These are phyloP conservation scores for Colletotrichum zoysiae DNA, from an alignment of 2,329 filamentous ascomycete species.

Conservation along the genomic window DNA sequence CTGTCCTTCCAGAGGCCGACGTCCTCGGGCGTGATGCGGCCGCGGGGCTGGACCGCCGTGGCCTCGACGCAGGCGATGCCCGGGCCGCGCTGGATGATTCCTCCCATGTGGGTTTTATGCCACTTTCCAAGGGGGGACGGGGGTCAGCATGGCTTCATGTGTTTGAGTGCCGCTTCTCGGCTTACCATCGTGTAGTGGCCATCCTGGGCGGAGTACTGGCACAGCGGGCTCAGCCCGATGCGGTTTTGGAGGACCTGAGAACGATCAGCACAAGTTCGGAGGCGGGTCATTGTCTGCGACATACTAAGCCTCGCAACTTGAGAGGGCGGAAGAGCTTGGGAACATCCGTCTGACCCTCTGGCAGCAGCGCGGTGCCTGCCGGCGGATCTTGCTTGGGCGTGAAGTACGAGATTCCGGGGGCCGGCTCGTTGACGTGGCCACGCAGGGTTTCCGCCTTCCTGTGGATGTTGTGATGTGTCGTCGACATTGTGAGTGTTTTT, in stretches of 20 bases:
- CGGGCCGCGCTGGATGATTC: constrained; percentile 57
- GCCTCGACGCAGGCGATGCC: constrained; percentile 77
- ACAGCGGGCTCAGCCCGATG: constrained; percentile 61
- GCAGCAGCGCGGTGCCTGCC: constrained; percentile 7
- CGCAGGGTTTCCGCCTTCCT: background rate
- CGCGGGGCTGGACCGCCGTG: constrained; percentile 74
- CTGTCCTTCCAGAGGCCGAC: constrained; percentile 77
- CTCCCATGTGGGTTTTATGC: constrained; percentile 57
- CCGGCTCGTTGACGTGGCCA: background rate
- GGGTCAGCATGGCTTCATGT: background rate
- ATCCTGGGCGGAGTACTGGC: constrained; percentile 57
- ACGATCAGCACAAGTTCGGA: background rate
- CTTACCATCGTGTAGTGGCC: constrained; percentile 44
- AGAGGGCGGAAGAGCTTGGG: constrained; percentile 57
- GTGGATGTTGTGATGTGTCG: constrained; percentile 6
- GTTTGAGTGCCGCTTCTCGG: background rate
- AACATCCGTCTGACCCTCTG: background rate
- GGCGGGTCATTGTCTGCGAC: constrained; percentile 45
- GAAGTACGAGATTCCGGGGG: constrained; percentile 5
- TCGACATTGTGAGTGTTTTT: background rate
- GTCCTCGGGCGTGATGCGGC: constrained; percentile 79
- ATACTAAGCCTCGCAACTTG: constrained; percentile 55
- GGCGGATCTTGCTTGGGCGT: constrained; percentile 9
- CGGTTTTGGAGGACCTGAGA: constrained; percentile 50
- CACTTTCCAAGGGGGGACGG: constrained; percentile 45